phyloP scores from a whole-genome alignment of 345 rosid species.

The Brassica incana region DNA sequence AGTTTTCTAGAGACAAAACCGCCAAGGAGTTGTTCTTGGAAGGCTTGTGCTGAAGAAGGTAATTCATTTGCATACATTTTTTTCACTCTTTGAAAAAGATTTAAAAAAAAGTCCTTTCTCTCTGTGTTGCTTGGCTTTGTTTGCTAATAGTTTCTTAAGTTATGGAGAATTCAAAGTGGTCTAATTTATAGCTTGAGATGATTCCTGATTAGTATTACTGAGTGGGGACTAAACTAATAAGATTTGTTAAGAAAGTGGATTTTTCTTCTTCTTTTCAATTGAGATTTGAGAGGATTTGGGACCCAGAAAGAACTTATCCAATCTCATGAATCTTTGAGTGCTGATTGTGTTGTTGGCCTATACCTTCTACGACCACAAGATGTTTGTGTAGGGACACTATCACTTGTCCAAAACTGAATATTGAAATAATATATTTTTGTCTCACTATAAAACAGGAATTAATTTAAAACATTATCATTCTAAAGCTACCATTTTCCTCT shows the following conservation, averaged over 20 bases:
- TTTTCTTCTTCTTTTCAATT: neutral
- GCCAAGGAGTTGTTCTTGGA: slow-evolving; percentile 29
- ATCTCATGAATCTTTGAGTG: slow-evolving; percentile 19
- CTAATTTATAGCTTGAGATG: slow-evolving; percentile 24
- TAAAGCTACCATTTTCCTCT: slow-evolving; percentile 13
- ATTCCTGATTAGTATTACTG: neutral
- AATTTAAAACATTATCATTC: slow-evolving; percentile 8
- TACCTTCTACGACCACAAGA: slow-evolving; percentile 11
- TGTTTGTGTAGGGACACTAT: slow-evolving; percentile 21
- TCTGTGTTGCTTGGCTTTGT: slow-evolving; percentile 31
- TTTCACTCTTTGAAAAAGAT: neutral
- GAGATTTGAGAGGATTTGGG: slow-evolving; percentile 24
- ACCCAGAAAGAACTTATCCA: slow-evolving; percentile 26
- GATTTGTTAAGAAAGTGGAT: slow-evolving; percentile 7
- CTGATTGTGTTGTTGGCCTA: slow-evolving; percentile 20
- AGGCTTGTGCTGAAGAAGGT: slow-evolving; percentile 34
- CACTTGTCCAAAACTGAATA: slow-evolving; percentile 15
- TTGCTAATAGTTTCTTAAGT: slow-evolving; percentile 13
- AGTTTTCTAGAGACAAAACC: slow-evolving; percentile 40
- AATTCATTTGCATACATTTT: slow-evolving; percentile 26
- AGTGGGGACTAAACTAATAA: slow-evolving; percentile 22
- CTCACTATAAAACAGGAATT: neutral
- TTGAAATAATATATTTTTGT: slow-evolving; percentile 7
- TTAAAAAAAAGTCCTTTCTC: slow-evolving; percentile 10
- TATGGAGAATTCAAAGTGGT: slow-evolving; percentile 13